Conservation (phyloP, 306 rosid genomes). For the Vigna nakashimae region DNA sequence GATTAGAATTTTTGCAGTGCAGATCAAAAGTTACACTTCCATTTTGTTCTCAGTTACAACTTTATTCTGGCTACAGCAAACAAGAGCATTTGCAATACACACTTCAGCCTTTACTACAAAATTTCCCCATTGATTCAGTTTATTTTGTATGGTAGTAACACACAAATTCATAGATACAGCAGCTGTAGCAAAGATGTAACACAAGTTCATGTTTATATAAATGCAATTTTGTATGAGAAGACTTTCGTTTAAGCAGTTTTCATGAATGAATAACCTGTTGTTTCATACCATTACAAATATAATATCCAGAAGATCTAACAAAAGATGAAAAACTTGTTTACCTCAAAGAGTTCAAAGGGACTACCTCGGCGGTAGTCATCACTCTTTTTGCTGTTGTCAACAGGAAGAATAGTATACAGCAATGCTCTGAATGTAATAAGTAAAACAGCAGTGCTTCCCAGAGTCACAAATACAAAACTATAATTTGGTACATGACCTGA, state of each 20-base stretch:
- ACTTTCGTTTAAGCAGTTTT: not conserved
- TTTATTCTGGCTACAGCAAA: not conserved
- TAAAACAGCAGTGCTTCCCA: slow-evolving; percentile 91
- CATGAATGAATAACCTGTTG: not conserved
- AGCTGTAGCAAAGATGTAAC: not conserved
- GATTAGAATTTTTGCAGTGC: not conserved
- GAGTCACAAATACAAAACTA: slow-evolving; percentile 67
- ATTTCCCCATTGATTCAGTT: not conserved
- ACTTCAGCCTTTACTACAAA: not conserved
- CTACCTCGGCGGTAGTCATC: slow-evolving; percentile 87
- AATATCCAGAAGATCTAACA: slow-evolving; percentile 6
- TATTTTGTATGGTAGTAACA: slow-evolving; percentile 1
- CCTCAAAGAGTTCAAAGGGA: slow-evolving; percentile 96
- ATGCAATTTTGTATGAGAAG: not conserved
- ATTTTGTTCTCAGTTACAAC: not conserved
- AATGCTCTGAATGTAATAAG: slow-evolving; percentile 80
- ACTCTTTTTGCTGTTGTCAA: slow-evolving; percentile 62
- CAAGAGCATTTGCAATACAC: not conserved
- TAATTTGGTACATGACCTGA: slow-evolving; percentile 70
- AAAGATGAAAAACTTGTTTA: slow-evolving; percentile 42
- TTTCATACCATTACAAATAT: slow-evolving; percentile 10
- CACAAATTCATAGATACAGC: slow-evolving; percentile 20
- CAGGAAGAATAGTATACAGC: slow-evolving; percentile 63
- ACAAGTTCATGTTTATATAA: not conserved
- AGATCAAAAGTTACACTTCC: not conserved